Evolutionary conservation across 1,139 yeast genomes (phyloP), one percentile per base, ranked within the genome.

Genomic region (Scheffersomyces titani): DNA sequence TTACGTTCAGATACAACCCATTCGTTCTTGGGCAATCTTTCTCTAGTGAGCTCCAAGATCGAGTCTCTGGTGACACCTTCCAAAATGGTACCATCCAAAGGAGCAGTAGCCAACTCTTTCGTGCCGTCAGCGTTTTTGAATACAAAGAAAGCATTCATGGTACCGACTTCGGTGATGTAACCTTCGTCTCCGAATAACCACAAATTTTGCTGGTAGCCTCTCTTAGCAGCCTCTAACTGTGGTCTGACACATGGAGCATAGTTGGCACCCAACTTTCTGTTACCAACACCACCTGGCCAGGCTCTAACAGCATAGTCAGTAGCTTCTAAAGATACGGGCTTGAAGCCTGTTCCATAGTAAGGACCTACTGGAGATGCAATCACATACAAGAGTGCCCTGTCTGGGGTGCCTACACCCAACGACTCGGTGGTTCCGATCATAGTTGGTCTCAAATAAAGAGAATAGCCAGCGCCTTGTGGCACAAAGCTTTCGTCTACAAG

Each of bases 211-310:
- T 90, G 93, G 81, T 87, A 93, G 51, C 99, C 99, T 70, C 90
- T 85, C 51, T 80, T 69, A 54, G 97, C 97, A 53, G 99, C 98
- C 75, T 87, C 86, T 65, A 85, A 78, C 77, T 91, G 97, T 40
- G 98, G 98, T 69, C 85, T 82, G 69, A 93, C 85, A 73, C 97
- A 90, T 56, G 98, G 97, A 50, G 98, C 98, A 71, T 94, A 94
- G 79, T 94, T 94, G 59, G 97, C 98, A 73, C 99, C 99, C 67
- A 94, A 85, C 78, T 94, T 94, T 76, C 86, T 88, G 82, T 92
- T 88, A 75, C 99, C 99, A 62, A 88, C 92, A 72, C 98, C 99
- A 69, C 97, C 97, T 68, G 98, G 98, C 98, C 98, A 94, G 18
- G 99, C 98, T 78, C 98, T 89, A 24, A 93, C 94, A 52, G 97